phyloP scores from a whole-genome alignment of 306 rosid species.

The Styphnolobium japonicum region DNA sequence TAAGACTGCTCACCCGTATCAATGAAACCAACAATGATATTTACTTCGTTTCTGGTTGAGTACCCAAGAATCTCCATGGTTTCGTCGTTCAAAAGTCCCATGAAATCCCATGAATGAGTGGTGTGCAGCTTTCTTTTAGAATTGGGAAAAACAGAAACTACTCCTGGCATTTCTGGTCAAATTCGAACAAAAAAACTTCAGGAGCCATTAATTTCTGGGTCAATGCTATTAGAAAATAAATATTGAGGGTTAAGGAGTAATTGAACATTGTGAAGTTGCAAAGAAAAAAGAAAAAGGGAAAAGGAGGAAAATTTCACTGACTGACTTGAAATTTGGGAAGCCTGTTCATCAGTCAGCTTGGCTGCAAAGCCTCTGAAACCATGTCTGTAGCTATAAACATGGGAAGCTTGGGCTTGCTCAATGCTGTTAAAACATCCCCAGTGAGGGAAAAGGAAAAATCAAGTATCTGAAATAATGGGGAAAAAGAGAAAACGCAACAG shows the following conservation, averaged over 20 bases:
- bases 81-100: constrained; percentile 62
- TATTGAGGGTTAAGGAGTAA: not conserved
- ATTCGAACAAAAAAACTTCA: constrained; percentile 14
- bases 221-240: not conserved
- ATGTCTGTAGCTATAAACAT: constrained; percentile 68
- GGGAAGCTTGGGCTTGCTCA: constrained; percentile 63
- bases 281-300: not conserved
- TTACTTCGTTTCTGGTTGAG: constrained; percentile 60
- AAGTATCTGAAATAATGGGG: not conserved
- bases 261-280: not conserved
- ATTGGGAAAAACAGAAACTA: constrained; percentile 77
- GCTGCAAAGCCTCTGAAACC: constrained; percentile 86
- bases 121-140: constrained; percentile 65
- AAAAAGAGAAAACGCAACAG: not conserved
- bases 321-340: constrained; percentile 61
- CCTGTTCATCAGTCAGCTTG: constrained; percentile 60
- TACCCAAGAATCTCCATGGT: constrained; percentile 50
- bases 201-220: not conserved
- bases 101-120: constrained; percentile 84
- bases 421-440: constrained; percentile 40
- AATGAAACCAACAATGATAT: constrained; percentile 68
- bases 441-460: not conserved
- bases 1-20: constrained; percentile 57
- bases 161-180: constrained; percentile 66
- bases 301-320: not conserved